Conservation (phyloP, 768 basidiomycete species). For the Pisolithus albus region DNA sequence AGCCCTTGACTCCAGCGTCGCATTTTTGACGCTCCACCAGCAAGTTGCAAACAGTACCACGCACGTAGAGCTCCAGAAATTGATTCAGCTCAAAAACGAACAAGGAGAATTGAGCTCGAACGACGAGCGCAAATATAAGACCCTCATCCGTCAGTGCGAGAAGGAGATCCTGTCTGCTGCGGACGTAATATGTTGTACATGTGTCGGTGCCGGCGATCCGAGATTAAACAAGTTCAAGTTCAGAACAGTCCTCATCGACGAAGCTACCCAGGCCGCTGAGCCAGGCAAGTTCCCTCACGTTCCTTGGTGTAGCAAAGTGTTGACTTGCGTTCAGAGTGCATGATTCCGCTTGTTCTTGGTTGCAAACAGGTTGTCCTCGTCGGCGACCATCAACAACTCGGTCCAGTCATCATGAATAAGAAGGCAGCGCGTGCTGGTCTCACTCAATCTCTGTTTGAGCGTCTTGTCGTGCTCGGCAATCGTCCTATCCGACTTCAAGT, state of each 20-base stretch:
- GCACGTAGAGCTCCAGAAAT: slow-evolving; percentile 94
- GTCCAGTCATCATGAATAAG: slow-evolving; percentile 99
- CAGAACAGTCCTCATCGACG: slow-evolving; percentile 96
- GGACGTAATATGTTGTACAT: slow-evolving; percentile 98
- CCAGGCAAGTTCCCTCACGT: slow-evolving; percentile 52
- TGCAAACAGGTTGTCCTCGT: slow-evolving; percentile 99
- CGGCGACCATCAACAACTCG: slow-evolving; percentile 94
- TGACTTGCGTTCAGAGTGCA: slow-evolving; percentile 65
- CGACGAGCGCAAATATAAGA: slow-evolving; percentile 98
- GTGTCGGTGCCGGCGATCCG: slow-evolving; percentile 96
- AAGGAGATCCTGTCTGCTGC: slow-evolving; percentile 94
- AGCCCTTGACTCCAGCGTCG: slow-evolving; percentile 92
- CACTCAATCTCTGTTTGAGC: slow-evolving; percentile 96
- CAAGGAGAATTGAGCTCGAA: slow-evolving; percentile 95
- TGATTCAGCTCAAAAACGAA: slow-evolving; percentile 96
- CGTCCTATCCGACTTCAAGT: slow-evolving; percentile 97
- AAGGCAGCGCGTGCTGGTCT: slow-evolving; percentile 98
- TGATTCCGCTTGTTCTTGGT: slow-evolving; percentile 97
- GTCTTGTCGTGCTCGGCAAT: slow-evolving; percentile 91
- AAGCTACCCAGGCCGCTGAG: slow-evolving; percentile 97
- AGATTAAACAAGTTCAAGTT: slow-evolving; percentile 96
- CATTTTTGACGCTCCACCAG: slow-evolving; percentile 91
- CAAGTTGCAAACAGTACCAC: slow-evolving; percentile 97
- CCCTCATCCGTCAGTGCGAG: slow-evolving; percentile 89
- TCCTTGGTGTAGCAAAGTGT: slow-evolving; percentile 2